Evolutionary conservation across 306 rosid species (phyloP).

Genomic region (Styphnolobium japonicum): DNA sequence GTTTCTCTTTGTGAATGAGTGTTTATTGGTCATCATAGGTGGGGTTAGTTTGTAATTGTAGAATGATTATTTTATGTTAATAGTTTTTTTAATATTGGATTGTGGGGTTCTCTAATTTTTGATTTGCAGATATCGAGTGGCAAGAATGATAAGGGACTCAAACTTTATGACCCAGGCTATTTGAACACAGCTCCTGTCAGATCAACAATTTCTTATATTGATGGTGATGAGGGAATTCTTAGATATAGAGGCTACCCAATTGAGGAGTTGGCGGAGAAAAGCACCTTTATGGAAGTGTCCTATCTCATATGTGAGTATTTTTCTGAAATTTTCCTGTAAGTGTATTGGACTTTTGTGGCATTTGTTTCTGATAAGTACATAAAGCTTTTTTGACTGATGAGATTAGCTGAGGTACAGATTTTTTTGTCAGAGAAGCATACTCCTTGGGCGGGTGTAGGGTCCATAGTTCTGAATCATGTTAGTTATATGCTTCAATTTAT

Average conservation of each 20-base stretch:
- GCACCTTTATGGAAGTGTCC: constrained; percentile 81
- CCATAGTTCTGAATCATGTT: neutral
- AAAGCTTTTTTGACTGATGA: neutral
- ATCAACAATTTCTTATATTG: constrained; percentile 76
- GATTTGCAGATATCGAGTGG: constrained; percentile 61
- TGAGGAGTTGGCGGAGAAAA: constrained; percentile 82
- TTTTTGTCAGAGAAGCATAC: neutral
- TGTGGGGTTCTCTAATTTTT: neutral
- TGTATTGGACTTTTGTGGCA: neutral
- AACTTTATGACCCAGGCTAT: constrained; percentile 91
- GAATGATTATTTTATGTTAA: neutral
- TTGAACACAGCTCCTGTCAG: constrained; percentile 88
- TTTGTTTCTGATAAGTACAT: neutral
- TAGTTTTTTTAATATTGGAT: neutral
- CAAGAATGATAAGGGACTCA: constrained; percentile 75
- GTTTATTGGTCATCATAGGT: neutral
- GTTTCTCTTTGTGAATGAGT: neutral
- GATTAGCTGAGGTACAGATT: neutral
- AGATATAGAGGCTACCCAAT: constrained; percentile 88
- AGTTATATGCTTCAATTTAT: neutral
- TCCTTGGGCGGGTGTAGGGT: constrained; percentile 36
- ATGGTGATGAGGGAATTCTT: constrained; percentile 90
- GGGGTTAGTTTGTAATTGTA: neutral
- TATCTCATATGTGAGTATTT: constrained; percentile 71
- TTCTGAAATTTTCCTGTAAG: neutral